Base-by-base conservation (phyloP, 2,329 filamentous ascomycete genomes). In the Aspergillus sergii region DNA sequence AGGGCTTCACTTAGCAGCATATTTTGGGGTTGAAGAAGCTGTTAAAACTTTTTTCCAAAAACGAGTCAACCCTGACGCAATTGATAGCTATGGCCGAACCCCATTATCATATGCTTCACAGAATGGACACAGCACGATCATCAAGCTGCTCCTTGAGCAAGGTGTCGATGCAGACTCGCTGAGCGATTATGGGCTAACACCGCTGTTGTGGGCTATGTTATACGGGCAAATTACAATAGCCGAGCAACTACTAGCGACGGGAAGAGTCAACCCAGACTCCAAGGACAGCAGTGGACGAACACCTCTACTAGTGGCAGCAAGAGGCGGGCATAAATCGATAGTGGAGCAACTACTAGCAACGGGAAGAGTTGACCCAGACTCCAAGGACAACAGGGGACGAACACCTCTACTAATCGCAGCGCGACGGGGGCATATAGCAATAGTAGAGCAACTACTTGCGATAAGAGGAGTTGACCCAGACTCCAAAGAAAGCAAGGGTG, bases 1-100 rank as follows among this genome's bases (percentile, higher is more conserved):
- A 28, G 62, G 39, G n/a, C 21, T 62, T 8, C 62, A 64, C 39
- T 36, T 61, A 1, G 59, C 62, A 16, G 59, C 56, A 23, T 57
- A 32, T 23, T 61, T 61, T 59, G 62, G 62, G 19, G 16, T 57
- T 8, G 39, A 58, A 21, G 26, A 23, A 23, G 21, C 46, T 4
- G 10, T 46, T 9, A n/a, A 23, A 23, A 11, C 19, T 9, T 21
- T 62, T 12, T 28, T 62, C 3, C n/a, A 34, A 14, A 39, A 23
- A 14, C 12, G 26, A n/a, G 11, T 19, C 54, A 8, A 48, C 16
- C 32, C 46, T 21, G 23, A 43, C 3, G 10, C 23, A 9, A 43
- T 34, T 12, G 61, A 63, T 26, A 23, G 30, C 6, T 28, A n/a
- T 34, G 45, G 54, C 5, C n/a, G 19, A 36, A 60, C 61, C 8